Evolutionary conservation across 768 basidiomycete species (phyloP), one percentile per base, ranked within the genome.

Genomic region (Chalciporus piperatus): DNA sequence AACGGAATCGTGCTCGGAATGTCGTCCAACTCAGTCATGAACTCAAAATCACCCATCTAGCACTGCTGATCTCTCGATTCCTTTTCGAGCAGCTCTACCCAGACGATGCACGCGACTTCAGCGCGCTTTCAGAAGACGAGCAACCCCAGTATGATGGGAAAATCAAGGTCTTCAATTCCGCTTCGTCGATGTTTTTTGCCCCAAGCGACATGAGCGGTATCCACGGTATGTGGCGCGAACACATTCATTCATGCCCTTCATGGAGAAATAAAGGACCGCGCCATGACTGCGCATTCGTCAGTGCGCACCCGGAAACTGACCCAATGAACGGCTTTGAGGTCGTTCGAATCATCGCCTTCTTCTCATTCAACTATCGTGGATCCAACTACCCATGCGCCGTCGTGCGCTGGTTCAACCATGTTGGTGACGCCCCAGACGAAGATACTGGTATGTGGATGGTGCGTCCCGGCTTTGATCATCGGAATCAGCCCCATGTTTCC

Each of bases 391-490:
- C 57, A 6, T 68, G 64, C 51, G 68, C 64, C 1, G 48, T 59
- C 1, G 39, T 66, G 1, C 12, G 28, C 4, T 70, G 65, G 60
- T 66, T 65, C 19, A 41, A 59, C 19, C 48, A 56, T 4, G 46
- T 55, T 6, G 51, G 30, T 1, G 41, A 67, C 5, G 45, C 37
- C 0, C 63, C 70, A 1, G 61, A 69, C 27, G 19, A 50, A 2
- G 41, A 28, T 25, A 72, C 57, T 0, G 61, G 67, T 0, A 66
- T 71, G 65, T 72, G 70, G 67, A 50, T 65, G 0, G 59, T 68
- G 0, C 14, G 30, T 10, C 68, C 61, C 3, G 33, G 6, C 1
- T 40, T 22, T 25, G 23, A 45, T 23, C 28, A 47, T 12, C 4
- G 19, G 41, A 25, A 25, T 7, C 4, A 14, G 51, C 48, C 44